Evolutionary conservation across 2,329 filamentous ascomycete genomes (phyloP).

Genomic region (Coleophoma cylindrospora): DNA sequence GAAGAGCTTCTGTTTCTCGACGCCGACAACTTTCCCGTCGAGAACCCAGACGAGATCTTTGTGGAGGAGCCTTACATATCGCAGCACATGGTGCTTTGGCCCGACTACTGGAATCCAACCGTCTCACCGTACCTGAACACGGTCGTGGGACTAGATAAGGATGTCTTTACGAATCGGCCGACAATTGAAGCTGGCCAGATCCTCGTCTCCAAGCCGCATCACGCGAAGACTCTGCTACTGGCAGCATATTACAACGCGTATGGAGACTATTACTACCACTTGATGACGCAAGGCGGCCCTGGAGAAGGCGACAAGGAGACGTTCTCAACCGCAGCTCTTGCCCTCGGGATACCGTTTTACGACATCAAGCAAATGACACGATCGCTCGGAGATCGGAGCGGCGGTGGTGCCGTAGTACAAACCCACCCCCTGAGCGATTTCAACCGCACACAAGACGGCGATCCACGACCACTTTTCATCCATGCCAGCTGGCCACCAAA

Average conservation of each 20-base stretch:
- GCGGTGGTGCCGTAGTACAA: slow-evolving; percentile 12
- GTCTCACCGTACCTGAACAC: slow-evolving; percentile 31
- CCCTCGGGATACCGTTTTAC: slow-evolving; percentile 33
- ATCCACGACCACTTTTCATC: slow-evolving; percentile 10
- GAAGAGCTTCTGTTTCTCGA: slow-evolving; percentile 43
- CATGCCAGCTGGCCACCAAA: slow-evolving; percentile 15
- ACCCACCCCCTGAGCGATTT: slow-evolving; percentile 5
- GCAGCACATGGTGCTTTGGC: slow-evolving; percentile 38
- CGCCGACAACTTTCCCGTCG: slow-evolving; percentile 38
- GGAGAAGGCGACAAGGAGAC: slow-evolving; percentile 48
- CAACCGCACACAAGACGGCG: not conserved
- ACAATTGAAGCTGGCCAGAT: slow-evolving; percentile 40
- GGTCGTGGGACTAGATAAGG: slow-evolving; percentile 20
- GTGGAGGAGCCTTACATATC: slow-evolving; percentile 32
- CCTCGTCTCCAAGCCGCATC: slow-evolving; percentile 36
- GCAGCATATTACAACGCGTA: slow-evolving; percentile 44
- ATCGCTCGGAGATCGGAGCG: slow-evolving; percentile 2
- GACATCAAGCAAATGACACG: slow-evolving; percentile 6
- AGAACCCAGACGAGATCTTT: slow-evolving; percentile 36
- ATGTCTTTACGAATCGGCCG: slow-evolving; percentile 7
- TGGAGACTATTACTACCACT: slow-evolving; percentile 20
- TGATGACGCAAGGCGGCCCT: slow-evolving; percentile 33
- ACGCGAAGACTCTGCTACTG: slow-evolving; percentile 36
- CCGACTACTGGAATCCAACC: slow-evolving; percentile 38
- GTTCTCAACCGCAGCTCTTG: slow-evolving; percentile 38